These are phyloP conservation scores for Dentipellis fragilis DNA, from an alignment of 768 basidiomycete species.

Conservation along the genomic window DNA sequence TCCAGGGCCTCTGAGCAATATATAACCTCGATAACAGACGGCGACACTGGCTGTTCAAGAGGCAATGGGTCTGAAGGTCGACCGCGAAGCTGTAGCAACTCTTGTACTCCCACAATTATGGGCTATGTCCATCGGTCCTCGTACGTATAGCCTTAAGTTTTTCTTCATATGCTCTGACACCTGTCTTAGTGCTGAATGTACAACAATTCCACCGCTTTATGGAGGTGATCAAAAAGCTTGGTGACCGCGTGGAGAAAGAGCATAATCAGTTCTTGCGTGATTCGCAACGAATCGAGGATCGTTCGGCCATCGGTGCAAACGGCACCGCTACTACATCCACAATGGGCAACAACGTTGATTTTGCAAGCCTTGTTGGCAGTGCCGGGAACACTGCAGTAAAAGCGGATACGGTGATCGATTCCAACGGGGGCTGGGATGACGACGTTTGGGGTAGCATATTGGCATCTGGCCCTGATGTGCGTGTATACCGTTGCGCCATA, in stretches of 20 bases:
- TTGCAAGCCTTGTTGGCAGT: constrained; percentile 77
- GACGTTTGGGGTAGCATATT: constrained; percentile 82
- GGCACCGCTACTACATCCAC: constrained; percentile 19
- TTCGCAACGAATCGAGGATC: constrained; percentile 83
- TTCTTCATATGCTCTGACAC: neutral
- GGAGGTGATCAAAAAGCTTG: constrained; percentile 64
- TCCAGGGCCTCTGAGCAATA: neutral
- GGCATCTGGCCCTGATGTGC: constrained; percentile 28
- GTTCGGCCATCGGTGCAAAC: constrained; percentile 39
- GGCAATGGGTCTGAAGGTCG: constrained; percentile 92
- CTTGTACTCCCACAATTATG: constrained; percentile 59
- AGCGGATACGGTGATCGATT: constrained; percentile 31
- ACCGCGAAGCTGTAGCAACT: constrained; percentile 70
- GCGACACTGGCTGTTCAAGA: constrained; percentile 86
- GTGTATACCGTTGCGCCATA: neutral
- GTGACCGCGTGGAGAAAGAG: constrained; percentile 85
- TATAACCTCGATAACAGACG: constrained; percentile 41
- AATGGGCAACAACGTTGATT: constrained; percentile 56
- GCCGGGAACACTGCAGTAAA: constrained; percentile 34
- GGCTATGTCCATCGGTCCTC: constrained; percentile 95
- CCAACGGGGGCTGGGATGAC: constrained; percentile 56
- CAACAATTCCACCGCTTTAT: constrained; percentile 92
- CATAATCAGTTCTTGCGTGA: constrained; percentile 90
- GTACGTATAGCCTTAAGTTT: constrained; percentile 33
- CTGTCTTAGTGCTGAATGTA: constrained; percentile 58